Evolutionary conservation across 805 yeast genomes (phyloP).

Genomic region (Ogataea thermomethanolica): DNA sequence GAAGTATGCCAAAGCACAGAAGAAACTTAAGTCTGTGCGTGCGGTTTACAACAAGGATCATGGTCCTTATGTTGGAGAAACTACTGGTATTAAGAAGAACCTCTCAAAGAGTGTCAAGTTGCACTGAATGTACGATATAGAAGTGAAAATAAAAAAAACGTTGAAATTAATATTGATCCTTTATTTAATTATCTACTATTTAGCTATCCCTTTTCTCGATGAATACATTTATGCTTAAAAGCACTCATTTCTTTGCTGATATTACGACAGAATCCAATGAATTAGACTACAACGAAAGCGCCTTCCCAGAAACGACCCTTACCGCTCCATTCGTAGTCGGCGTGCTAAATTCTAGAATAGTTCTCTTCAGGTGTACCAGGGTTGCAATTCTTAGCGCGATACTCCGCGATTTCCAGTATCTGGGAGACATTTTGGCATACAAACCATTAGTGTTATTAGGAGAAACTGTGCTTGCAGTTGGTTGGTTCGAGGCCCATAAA

Average conservation of each 20-base stretch:
- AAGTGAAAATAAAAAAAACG: no score
- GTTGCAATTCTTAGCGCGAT: conserved; percentile 10
- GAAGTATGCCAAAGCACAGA: conserved; percentile 91
- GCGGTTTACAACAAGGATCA: conserved; percentile 76
- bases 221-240: no score
- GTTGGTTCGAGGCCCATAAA: conserved; percentile 31
- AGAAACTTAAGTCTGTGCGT: conserved; percentile 86
- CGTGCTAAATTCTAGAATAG: conserved; percentile 14
- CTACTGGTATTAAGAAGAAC: conserved; percentile 96
- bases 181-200: neutral
- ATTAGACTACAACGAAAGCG: neutral
- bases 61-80: conserved; percentile 88
- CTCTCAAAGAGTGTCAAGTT: conserved; percentile 84
- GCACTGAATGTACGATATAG: conserved; percentile 25
- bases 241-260: neutral
- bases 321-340: neutral
- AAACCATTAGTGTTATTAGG: conserved; percentile 8
- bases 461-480: conserved; percentile 18
- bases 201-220: neutral
- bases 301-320: neutral
- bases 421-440: conserved; percentile 16
- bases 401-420: conserved; percentile 11
- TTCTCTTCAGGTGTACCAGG: conserved; percentile 13
- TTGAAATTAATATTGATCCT: neutral
- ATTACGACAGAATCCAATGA: neutral